A percentile compares a stretch with the other conserved stretches of the same genome.
phyloP scores from a whole-genome alignment of 306 rosid genomes.

The Fragaria nilgerrensis region DNA sequence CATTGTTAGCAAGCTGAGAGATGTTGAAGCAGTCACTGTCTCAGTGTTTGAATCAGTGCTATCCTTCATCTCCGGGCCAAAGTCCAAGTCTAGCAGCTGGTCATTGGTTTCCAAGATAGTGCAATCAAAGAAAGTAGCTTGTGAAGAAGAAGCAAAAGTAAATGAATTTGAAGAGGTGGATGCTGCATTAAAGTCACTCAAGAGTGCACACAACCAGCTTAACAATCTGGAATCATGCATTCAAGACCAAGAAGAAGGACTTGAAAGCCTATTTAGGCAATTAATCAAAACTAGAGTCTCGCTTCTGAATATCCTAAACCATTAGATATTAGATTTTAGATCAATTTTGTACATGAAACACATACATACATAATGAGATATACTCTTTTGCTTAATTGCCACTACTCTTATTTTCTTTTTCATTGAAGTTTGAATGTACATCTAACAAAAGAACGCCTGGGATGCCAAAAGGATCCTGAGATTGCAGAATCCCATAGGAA shows the following conservation, averaged over 20 bases:
- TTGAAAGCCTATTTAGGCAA: slow-evolving; percentile 23
- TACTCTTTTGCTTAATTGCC: too few relatives aligned
- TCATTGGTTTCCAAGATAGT: slow-evolving; percentile 24
- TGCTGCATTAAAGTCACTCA: slow-evolving; percentile 1
- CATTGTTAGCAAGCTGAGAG: slow-evolving; percentile 2
- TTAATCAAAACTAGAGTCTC: not conserved
- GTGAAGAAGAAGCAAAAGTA: not conserved
- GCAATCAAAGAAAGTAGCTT: not conserved
- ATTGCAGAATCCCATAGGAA: too few relatives aligned
- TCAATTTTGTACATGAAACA: not conserved
- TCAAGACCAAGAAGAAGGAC: slow-evolving; percentile 27
- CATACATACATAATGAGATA: not conserved
- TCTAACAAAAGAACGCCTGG: too few relatives aligned
- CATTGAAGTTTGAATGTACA: too few relatives aligned
- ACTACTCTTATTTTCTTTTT: too few relatives aligned
- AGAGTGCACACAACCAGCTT: slow-evolving; percentile 1
- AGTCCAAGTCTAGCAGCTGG: slow-evolving; percentile 25
- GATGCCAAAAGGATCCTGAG: too few relatives aligned
- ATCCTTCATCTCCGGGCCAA: slow-evolving; percentile 30
- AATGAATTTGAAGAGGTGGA: slow-evolving; percentile 21
- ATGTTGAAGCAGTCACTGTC: not conserved
- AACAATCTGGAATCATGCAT: slow-evolving; percentile 15
- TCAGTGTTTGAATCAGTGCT: slow-evolving; percentile 28
- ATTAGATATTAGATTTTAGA: not conserved
- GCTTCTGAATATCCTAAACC: not conserved